Percentiles rank a stretch among this genome's conserved stretches.
Evolutionary conservation across 129 eudicot genomes (phyloP).

Genomic region (Tanacetum coccineum): DNA sequence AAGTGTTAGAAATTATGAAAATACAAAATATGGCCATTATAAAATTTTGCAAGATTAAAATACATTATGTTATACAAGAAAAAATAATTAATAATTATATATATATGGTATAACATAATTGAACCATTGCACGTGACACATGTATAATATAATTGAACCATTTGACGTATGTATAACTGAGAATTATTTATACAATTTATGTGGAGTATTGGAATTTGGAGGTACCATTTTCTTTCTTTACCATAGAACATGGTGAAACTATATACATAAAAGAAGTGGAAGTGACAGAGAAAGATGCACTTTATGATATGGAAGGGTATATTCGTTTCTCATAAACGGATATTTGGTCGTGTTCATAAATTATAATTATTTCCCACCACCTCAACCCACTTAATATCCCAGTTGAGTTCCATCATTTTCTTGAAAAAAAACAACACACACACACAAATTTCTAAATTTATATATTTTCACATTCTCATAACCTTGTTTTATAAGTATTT

Average conservation of each 20-base stretch:
- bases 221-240: no score
- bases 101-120: no score
- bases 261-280: not conserved
- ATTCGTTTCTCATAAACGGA: slow-evolving; percentile 24
- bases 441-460: slow-evolving; percentile 7
- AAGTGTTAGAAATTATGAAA: no score
- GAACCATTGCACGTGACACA: no score
- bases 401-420: slow-evolving; percentile 29
- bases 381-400: slow-evolving; percentile 1
- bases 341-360: not conserved
- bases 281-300: slow-evolving; percentile 5
- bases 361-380: slow-evolving; percentile 14
- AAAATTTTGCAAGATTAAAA: no score
- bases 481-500: not conserved
- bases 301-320: slow-evolving; percentile 10
- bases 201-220: no score
- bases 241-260: not conserved
- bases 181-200: no score
- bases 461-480: not conserved
- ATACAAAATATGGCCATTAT: no score
- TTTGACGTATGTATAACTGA: no score
- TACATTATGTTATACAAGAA: no score
- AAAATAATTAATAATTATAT: no score
- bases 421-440: slow-evolving; percentile 7
- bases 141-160: no score